Percentiles rank a stretch among this genome's conserved stretches.
These are phyloP conservation scores for Fusarium longipes DNA, from an alignment of 2,329 filamentous ascomycete species.

Conservation along the genomic window DNA sequence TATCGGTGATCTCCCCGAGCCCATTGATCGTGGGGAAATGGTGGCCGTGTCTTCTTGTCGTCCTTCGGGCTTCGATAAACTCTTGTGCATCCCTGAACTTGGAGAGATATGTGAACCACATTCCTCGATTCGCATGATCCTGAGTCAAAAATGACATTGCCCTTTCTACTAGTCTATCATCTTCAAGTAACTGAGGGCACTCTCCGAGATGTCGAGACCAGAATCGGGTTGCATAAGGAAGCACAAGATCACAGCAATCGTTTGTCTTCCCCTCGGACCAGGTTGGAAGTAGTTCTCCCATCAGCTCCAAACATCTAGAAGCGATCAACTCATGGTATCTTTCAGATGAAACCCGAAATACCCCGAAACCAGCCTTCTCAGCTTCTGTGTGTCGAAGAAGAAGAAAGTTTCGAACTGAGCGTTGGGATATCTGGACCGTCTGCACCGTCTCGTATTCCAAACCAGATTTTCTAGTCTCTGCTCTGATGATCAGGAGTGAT, in stretches of 20 bases:
- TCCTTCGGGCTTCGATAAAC: neutral
- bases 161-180: neutral
- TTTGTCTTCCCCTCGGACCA: neutral
- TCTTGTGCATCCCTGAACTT: neutral
- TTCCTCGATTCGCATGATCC: neutral
- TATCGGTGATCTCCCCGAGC: neutral
- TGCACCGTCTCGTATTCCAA: neutral
- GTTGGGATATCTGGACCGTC: slow-evolving; percentile 7
- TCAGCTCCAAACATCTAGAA: slow-evolving; percentile 7
- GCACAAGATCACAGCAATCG: neutral
- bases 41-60: neutral
- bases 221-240: neutral
- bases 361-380: fast-evolving
- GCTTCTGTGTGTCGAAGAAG: neutral
- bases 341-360: neutral
- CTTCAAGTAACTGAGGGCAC: neutral
- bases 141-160: neutral
- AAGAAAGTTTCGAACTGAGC: slow-evolving; percentile 3
- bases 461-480: neutral
- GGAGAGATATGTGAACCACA: slow-evolving; percentile 13
- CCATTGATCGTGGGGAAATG: neutral
- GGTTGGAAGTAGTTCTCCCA: neutral
- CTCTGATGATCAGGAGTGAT: neutral
- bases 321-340: neutral
- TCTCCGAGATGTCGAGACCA: slow-evolving; percentile 14